Conservation (phyloP, 2,329 filamentous ascomycete genomes). For the Penicillium sp. region DNA sequence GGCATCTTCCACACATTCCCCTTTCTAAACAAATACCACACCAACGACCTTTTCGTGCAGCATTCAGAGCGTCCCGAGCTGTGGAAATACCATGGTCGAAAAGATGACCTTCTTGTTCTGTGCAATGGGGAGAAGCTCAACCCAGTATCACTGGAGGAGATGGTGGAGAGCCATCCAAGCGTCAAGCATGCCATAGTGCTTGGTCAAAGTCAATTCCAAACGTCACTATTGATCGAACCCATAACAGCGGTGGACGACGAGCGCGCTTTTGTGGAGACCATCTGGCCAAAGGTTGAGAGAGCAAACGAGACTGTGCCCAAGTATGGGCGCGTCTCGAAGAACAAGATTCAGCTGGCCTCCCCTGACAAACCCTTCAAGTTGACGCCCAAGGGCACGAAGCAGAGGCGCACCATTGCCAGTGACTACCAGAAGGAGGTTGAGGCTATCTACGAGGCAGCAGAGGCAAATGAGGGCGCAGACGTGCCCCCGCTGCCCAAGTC, state of each 20-base stretch:
- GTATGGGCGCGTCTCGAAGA: not conserved
- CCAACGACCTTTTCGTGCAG: not conserved
- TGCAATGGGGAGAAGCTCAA: not conserved
- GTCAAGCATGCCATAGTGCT: not conserved
- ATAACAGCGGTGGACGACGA: not conserved
- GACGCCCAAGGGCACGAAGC: not conserved
- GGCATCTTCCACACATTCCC: not conserved
- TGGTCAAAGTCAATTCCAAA: not conserved
- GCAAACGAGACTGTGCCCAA: not conserved
- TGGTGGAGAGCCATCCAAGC: not conserved
- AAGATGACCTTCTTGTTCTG: not conserved
- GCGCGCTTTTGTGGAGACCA: not conserved
- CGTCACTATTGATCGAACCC: not conserved
- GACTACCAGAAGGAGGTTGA: not conserved
- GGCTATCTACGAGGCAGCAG: not conserved
- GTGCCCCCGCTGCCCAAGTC: too few relatives aligned
- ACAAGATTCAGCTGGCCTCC: not conserved
- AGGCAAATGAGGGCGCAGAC: not conserved
- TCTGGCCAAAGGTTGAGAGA: not conserved
- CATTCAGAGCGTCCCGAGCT: not conserved
- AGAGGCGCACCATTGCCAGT: not conserved
- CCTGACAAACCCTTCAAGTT: not conserved
- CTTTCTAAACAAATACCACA: not conserved
- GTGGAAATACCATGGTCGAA: not conserved
- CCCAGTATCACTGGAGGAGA: not conserved